Percentiles rank a stretch among this genome's conserved stretches.
Evolutionary conservation across 495 filamentous ascomycete species (phyloP).

Genomic region (Talaromyces thailandensis): DNA sequence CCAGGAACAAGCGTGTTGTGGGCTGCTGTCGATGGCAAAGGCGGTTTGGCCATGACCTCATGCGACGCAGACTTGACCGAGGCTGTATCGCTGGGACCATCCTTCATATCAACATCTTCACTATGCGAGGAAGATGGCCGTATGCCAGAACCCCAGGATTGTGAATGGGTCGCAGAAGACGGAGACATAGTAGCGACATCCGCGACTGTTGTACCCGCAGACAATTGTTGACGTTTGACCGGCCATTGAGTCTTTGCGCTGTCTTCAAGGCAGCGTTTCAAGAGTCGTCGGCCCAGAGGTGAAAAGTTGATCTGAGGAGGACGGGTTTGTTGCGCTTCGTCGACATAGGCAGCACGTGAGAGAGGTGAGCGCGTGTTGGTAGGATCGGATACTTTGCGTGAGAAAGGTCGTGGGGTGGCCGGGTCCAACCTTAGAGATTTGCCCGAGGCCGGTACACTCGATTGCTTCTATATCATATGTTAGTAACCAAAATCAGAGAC

Average conservation of each 20-base stretch:
- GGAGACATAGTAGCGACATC: not conserved
- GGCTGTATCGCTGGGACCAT: constrained; percentile 8
- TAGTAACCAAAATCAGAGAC: not conserved
- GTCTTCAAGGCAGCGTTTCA: constrained; percentile 36
- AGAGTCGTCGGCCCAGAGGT: constrained; percentile 33
- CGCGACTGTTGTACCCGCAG: not conserved
- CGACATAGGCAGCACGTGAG: constrained; percentile 30
- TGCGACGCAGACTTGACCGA: not conserved
- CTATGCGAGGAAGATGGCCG: constrained; percentile 9
- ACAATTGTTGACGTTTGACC: not conserved
- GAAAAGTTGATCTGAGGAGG: constrained; percentile 16
- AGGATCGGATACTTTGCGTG: constrained; percentile 24
- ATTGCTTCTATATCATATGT: not conserved
- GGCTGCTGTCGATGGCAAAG: constrained; percentile 24
- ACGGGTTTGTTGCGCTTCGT: constrained; percentile 38
- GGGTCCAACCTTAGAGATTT: constrained; percentile 17
- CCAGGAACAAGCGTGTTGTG: constrained; percentile 28
- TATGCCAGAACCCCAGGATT: not conserved
- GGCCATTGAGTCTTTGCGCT: constrained; percentile 25
- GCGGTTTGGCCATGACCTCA: constrained; percentile 13
- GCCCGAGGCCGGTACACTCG: constrained; percentile 6
- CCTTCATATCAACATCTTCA: constrained; percentile 28
- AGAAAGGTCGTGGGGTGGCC: constrained; percentile 6
- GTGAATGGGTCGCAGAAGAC: not conserved
- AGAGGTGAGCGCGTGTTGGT: constrained; percentile 22